Conservation (phyloP, 1,139 yeast species). For the Blastobotrys buckinghamii region DNA sequence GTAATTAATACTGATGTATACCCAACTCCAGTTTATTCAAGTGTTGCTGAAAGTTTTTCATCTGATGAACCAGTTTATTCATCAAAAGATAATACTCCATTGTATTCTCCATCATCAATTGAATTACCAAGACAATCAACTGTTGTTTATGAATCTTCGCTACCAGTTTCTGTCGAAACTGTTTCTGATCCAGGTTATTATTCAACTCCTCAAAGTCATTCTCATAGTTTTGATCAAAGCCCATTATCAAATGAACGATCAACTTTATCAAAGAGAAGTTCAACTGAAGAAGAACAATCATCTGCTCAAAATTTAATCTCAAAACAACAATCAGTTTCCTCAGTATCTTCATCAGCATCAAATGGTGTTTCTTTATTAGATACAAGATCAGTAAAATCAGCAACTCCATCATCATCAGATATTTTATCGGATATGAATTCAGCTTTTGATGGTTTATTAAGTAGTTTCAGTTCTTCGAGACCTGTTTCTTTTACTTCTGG, state of each 20-base stretch:
- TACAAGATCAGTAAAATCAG: slow-evolving; percentile 18
- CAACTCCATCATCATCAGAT: background rate
- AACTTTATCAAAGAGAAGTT: slow-evolving; percentile 8
- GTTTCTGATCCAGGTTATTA: background rate
- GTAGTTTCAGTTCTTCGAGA: slow-evolving; percentile 18
- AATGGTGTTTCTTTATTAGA: slow-evolving; percentile 19
- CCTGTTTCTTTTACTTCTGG: slow-evolving; percentile 20
- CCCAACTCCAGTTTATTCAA: background rate
- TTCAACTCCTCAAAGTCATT: too few species aligned
- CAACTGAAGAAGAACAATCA: background rate
- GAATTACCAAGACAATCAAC: background rate
- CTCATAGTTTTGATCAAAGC: background rate
- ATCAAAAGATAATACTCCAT: background rate
- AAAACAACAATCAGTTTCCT: too few species aligned
- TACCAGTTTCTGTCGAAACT: background rate
- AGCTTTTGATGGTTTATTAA: slow-evolving; percentile 23
- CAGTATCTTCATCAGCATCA: background rate
- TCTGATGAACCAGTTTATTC: background rate
- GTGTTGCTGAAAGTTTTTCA: background rate
- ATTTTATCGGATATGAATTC: slow-evolving; percentile 24
- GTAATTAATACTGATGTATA: background rate
- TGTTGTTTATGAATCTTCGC: background rate
- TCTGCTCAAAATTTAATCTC: too few species aligned
- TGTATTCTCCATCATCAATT: background rate
- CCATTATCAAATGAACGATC: background rate